Base-by-base conservation (phyloP, 371 early-diverging fungal species). In the Cokeromyces recurvatus region DNA sequence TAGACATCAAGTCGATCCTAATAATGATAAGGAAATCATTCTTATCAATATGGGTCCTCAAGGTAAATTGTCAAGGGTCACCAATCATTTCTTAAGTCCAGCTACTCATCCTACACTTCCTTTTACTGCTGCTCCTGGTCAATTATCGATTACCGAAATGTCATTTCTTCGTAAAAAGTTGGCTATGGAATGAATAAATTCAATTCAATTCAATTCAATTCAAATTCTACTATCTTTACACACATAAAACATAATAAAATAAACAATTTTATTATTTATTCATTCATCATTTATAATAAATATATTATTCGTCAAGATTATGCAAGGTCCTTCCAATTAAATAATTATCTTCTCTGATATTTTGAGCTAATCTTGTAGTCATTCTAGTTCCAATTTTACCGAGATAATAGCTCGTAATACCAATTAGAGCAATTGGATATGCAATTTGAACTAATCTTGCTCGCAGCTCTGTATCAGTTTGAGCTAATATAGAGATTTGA, bases 41-140 rank as follows among this genome's bases (percentile, higher is more conserved):
- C 84, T 91, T 2, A 68, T 95, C 25, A 91, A 94, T 66, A 96
- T 96, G 97, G 91, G 94, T 1, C 62, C 73, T 4, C 40, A 60
- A 3, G 97, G 95, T n/a, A 89, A 86, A 58, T 55, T 90, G 24
- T 89, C 94, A 3, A 83, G 95, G 22, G 85, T 87, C 1, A 54
- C 90, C 32, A 93, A 94, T 64, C 67, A 68, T 24, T 84, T 80
- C 57, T 49, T 94, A 38, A 93, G 93, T 8, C 97, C 97, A 9
- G 91, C 92, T 12, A 95, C 95, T 0, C 97, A 96, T 59, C 71
- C 83, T 14, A 38, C 59, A 20, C 61, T 95, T 34, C 80, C 90
- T 0, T 57, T 66, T 5, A 69, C 70, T 10, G 95, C 97, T 1
- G 97, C 95, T 4, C 92, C 95, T 0, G 97, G 97, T 19, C 95